Conservation (phyloP, 176 grass and related monocot genomes). For the Thalia dealbata region DNA sequence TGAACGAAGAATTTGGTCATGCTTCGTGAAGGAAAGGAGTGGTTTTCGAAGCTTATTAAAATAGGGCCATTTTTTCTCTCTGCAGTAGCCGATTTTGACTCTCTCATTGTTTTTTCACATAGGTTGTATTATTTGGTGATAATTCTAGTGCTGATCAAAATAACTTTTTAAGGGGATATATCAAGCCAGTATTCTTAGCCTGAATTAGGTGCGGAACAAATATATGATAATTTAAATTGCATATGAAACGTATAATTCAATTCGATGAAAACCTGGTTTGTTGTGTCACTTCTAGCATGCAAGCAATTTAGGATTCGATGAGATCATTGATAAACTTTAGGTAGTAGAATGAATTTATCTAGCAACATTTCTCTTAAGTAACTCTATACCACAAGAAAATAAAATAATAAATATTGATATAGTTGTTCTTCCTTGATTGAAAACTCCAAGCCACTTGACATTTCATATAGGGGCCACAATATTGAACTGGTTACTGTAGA, state of each 20-base stretch:
- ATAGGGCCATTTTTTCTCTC: too few species aligned
- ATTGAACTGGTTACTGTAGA: neutral
- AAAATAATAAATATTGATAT: too few species aligned
- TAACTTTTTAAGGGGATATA: neutral
- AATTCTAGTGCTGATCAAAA: neutral
- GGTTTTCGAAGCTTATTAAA: too few species aligned
- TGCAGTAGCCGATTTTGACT: too few species aligned
- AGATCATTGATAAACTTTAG: neutral
- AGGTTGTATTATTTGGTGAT: neutral
- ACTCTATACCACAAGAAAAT: too few species aligned
- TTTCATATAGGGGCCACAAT: neutral
- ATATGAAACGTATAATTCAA: neutral
- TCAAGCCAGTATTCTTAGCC: neutral
- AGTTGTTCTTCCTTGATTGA: too few species aligned
- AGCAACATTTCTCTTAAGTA: too few species aligned
- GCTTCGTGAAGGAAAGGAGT: too few species aligned
- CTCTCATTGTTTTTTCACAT: too few species aligned
- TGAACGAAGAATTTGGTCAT: too few species aligned
- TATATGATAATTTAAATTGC: neutral
- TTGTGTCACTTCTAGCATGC: neutral
- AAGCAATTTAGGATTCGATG: neutral
- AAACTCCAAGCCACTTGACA: too few species aligned
- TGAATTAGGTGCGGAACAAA: neutral
- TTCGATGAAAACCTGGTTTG: neutral
- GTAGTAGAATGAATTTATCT: too few species aligned